Evolutionary conservation across 495 filamentous ascomycete species (phyloP).

Genomic region (Friedmanniomyces endolithicus): DNA sequence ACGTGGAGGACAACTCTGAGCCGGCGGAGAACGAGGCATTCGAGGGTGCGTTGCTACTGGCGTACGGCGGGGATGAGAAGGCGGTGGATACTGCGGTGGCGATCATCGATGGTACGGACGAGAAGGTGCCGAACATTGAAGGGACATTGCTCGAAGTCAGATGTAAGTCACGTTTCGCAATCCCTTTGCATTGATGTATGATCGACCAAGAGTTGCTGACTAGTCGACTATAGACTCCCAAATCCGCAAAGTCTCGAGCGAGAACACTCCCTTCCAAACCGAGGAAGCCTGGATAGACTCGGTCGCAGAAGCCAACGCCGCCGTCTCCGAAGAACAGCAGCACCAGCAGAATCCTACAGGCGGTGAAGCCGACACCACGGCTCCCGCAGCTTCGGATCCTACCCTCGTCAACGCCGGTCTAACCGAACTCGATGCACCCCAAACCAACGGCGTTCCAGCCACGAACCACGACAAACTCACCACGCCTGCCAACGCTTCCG

Average conservation of each 20-base stretch:
- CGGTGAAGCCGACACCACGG: constrained; percentile 26
- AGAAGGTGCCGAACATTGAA: constrained; percentile 53
- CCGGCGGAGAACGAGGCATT: constrained; percentile 70
- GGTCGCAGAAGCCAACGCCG: constrained; percentile 35
- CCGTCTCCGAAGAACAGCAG: constrained; percentile 7
- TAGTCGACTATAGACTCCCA: constrained; percentile 42
- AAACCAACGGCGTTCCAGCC: constrained; percentile 28
- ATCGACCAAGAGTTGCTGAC: constrained; percentile 5
- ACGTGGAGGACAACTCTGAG: constrained; percentile 47
- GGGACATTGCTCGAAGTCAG: constrained; percentile 53
- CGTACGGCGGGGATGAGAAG: constrained; percentile 74
- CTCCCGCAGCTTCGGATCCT: constrained; percentile 49
- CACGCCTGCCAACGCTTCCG: constrained; percentile 45
- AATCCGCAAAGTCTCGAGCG: constrained; percentile 50
- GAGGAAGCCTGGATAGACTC: constrained; percentile 37
- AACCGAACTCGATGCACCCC: constrained; percentile 50
- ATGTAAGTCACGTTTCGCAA: constrained; percentile 44
- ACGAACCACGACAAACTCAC: constrained; percentile 36
- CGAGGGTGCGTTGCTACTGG: constrained; percentile 74
- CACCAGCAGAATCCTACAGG: constrained; percentile 18
- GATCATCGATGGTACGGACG: constrained; percentile 67
- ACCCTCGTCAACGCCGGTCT: constrained; percentile 64
- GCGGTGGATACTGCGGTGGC: constrained; percentile 76
- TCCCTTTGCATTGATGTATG: background rate
- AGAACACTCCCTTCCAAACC: constrained; percentile 36